Evolutionary conservation across 2,329 filamentous ascomycete genomes (phyloP), one percentile per base, ranked within the genome.

Genomic region (Colletotrichum viniferum): DNA sequence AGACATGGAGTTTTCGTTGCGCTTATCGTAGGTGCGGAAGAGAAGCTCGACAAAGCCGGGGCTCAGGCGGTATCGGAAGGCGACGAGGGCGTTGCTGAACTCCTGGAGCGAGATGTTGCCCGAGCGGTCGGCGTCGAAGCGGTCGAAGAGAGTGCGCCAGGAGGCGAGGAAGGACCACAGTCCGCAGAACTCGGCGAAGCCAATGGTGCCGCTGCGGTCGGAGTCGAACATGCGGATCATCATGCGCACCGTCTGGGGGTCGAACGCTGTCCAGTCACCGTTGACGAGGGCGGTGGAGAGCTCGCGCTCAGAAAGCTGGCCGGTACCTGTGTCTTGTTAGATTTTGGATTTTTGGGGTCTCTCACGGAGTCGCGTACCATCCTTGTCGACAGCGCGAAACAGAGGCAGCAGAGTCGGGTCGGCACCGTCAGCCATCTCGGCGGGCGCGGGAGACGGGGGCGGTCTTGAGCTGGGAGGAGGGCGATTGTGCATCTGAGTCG

Each of bases 171-270:
- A 99, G 21, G 94, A 95, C 97, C 97, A 99, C 26, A 99, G 89
- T 21, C 95, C 96, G 82, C 96, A 97, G 85, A 99, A 99, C 85
- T 98, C 97, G 78, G 97, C 93, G 84, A 98, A 98, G 76, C 94
- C 96, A 83, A 99, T 97, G 16, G 94, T 94, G 67, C 96, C 96
- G 77, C 91, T 94, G 79, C 95, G 94, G 85, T 98, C 95, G 74
- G 94, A 95, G 86, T 98, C 96, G 86, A 99, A 99, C 97, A 99
- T 98, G 82, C 96, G 94, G 79, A 99, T 98, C 96, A 99, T 98
- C 95, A 98, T 98, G 81, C 94, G 94, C 78, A 98, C 96, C 2
- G 97, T 99, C 80, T 98, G 94, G 6, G 93, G 90, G 85, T 99
- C 96, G 84, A 99, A 99, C 6, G 95, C 92, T 2, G 95, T 95